phyloP scores from a whole-genome alignment of 768 basidiomycete species.

The Terana coerulea region DNA sequence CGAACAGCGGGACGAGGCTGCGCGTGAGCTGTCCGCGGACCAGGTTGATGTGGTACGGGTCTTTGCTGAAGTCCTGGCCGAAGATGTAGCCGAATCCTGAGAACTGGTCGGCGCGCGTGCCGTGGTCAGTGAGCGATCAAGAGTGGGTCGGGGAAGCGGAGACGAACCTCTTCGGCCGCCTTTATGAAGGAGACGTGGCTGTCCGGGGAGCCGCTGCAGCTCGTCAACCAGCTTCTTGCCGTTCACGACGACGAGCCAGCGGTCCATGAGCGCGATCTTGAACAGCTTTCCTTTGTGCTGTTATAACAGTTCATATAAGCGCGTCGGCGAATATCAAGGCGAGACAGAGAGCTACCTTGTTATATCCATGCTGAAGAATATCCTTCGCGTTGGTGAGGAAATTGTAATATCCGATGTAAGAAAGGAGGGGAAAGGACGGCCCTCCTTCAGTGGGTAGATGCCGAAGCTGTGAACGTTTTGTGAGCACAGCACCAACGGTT shows the following conservation, averaged over 20 bases:
- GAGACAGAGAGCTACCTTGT: background rate
- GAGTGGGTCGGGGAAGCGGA: too few species aligned
- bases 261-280: slow-evolving; percentile 40
- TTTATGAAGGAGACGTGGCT: slow-evolving; percentile 40
- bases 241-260: slow-evolving; percentile 46
- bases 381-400: background rate
- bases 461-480: slow-evolving; percentile 21
- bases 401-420: slow-evolving; percentile 7
- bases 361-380: background rate
- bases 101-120: slow-evolving; percentile 37
- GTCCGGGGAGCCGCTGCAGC: slow-evolving; percentile 42
- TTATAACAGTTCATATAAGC: background rate
- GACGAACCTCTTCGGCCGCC: slow-evolving; percentile 37
- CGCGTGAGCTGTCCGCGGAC: slow-evolving; percentile 5
- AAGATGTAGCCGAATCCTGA: slow-evolving; percentile 25
- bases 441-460: slow-evolving; percentile 21
- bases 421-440: slow-evolving; percentile 17
- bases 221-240: slow-evolving; percentile 45
- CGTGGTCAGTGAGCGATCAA: too few species aligned
- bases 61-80: background rate
- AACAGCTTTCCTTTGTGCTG: slow-evolving; percentile 25
- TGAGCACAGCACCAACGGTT: too few species aligned
- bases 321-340: background rate
- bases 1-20: slow-evolving; percentile 11
- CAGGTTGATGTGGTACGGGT: slow-evolving; percentile 7